Base-by-base conservation (phyloP, 345 rosid genomes). In the Gossypium turneri region DNA sequence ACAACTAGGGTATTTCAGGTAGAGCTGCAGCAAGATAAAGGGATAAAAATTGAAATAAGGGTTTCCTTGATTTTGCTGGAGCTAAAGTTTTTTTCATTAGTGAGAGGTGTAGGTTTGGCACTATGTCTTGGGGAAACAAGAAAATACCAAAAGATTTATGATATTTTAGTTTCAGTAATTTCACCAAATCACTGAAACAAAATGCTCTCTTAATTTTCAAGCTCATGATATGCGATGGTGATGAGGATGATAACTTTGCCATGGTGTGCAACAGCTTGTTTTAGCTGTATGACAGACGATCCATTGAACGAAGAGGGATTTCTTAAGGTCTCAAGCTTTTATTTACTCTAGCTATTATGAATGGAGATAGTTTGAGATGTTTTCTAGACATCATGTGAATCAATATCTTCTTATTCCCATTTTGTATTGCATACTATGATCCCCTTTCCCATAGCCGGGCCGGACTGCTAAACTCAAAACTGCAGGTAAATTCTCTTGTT, bases 391-490 rank as follows among this genome's bases (percentile, higher is more conserved):
- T 65, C 52, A 41, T 55, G 24, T n/a, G 22, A 55, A 45, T 50
- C 57, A 20, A 29, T 38, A 48, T 17, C 22, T 59, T 52, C 19
- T 34, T 74, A 22, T 52, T 74, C 57, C 15, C 75, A 48, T 55
- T 74, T 52, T 29, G 3, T n/a, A 13, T 74, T 82, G 63, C 85
- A 94, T 94, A 79, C 89, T 74, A 92, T 92, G 95, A 92, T 24
- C 16, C 17, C 52, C 52, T 48, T 48, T 77, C 89, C 89, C 27
- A 92, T 94, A 0, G 92, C 93, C 9, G 92, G 88, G 82, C 76
- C 50, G 94, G 90, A 78, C 71, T 89, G 47, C 76, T 92, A 45
- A 78, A 83, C 71, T 90, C 97, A 52, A 94, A 97, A 3, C 73
- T 90, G 79, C 94, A 90, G 92, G 97, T 86, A 67, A 64, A 63